phyloP scores from a whole-genome alignment of 371 early-diverging fungal species.

The Cokeromyces recurvatus region DNA sequence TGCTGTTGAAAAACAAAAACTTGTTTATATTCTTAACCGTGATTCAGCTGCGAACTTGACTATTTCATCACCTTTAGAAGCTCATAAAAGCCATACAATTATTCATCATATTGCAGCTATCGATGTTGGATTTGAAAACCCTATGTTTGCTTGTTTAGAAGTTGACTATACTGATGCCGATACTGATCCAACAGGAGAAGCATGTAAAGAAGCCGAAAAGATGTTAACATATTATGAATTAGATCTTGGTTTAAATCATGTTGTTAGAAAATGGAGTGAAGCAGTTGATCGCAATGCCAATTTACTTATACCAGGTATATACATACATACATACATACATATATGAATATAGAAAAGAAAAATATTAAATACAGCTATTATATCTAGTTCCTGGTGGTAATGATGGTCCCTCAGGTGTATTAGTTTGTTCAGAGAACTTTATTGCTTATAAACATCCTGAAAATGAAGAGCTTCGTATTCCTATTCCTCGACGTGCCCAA shows the following conservation, averaged over 20 bases:
- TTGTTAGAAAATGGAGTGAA: conserved; percentile 91
- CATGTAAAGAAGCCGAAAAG: conserved; percentile 72
- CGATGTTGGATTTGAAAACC: conserved; percentile 98
- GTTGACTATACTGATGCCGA: conserved; percentile 84
- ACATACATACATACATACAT: too few species aligned
- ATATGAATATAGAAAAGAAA: too few species aligned
- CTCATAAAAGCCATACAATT: conserved; percentile 79
- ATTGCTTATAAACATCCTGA: conserved; percentile 86
- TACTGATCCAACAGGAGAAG: conserved; percentile 76
- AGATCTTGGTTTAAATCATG: conserved; percentile 97
- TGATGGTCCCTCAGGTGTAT: conserved; percentile 96
- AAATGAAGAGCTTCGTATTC: conserved; percentile 63
- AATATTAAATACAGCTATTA: too few species aligned
- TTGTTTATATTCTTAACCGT: conserved; percentile 94
- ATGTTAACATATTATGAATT: conserved; percentile 93
- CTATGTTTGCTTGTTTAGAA: conserved; percentile 93
- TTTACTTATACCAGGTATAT: conserved; percentile 73
- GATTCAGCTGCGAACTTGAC: conserved; percentile 82
- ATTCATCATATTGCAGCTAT: conserved; percentile 79
- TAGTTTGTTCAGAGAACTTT: conserved; percentile 89
- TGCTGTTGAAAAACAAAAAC: conserved; percentile 91
- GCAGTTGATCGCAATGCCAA: conserved; percentile 76
- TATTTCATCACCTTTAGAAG: conserved; percentile 95
- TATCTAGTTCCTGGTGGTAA: conserved; percentile 79
- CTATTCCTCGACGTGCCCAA: conserved; percentile 84